phyloP scores from a whole-genome alignment of 164 flowering plant species.

The Aristolochia fimbriata region DNA sequence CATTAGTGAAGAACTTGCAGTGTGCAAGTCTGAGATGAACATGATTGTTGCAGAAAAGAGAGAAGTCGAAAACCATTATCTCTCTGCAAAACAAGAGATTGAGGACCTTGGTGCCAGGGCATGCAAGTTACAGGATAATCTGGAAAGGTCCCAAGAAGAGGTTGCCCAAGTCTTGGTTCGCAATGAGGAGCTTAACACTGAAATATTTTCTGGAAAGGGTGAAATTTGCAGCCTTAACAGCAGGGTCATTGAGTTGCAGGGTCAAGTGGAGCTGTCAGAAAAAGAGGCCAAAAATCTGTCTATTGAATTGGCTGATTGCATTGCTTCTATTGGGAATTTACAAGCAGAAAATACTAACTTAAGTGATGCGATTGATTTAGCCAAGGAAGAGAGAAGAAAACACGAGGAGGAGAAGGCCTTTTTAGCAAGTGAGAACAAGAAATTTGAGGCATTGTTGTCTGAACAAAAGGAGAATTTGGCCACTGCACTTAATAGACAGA shows the following conservation, averaged over 20 bases:
- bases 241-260: slow-evolving; percentile 35
- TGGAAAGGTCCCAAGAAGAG: slow-evolving; percentile 41
- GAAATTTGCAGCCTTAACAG: slow-evolving; percentile 31
- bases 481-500: slow-evolving; percentile 17
- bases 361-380: slow-evolving; percentile 18
- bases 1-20: slow-evolving; percentile 45
- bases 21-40: slow-evolving; percentile 44
- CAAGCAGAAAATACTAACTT: slow-evolving; percentile 38
- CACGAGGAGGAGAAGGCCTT: slow-evolving; percentile 36
- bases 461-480: slow-evolving; percentile 27
- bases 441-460: slow-evolving; percentile 37
- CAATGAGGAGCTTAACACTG: slow-evolving; percentile 37
- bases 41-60: slow-evolving; percentile 26
- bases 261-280: slow-evolving; percentile 34
- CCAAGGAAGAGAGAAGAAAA: slow-evolving; percentile 33
- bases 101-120: slow-evolving; percentile 28
- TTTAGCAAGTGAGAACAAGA: slow-evolving; percentile 27
- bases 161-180: slow-evolving; percentile 18
- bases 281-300: slow-evolving; percentile 28
- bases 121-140: slow-evolving; percentile 33
- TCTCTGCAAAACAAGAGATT: slow-evolving; percentile 27
- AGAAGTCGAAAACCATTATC: slow-evolving; percentile 32
- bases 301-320: slow-evolving; percentile 34
- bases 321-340: slow-evolving; percentile 20
- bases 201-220: slow-evolving; percentile 21